Evolutionary conservation across 2,329 filamentous ascomycete genomes (phyloP).

Genomic region (Bipolaris zeicola): DNA sequence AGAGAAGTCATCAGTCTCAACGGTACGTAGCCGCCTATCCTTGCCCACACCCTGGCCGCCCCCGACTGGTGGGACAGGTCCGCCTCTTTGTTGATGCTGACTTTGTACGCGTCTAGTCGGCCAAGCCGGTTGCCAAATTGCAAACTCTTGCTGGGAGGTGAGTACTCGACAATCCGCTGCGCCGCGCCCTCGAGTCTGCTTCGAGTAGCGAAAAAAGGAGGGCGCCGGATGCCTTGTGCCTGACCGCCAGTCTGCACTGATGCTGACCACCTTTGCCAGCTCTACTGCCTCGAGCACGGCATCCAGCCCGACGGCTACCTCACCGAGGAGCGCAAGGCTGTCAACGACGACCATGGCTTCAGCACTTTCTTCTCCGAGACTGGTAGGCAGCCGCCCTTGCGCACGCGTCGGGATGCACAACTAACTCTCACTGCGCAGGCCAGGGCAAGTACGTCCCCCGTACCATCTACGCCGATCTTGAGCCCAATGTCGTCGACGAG

Average conservation of each 20-base stretch:
- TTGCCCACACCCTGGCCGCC: slow-evolving; percentile 51
- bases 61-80: slow-evolving; percentile 37
- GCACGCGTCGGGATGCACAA: slow-evolving; percentile 21
- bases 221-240: slow-evolving; percentile 37
- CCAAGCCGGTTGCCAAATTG: slow-evolving; percentile 99
- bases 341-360: slow-evolving; percentile 94
- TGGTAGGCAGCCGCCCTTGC: slow-evolving; percentile 62
- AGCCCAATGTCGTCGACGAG: slow-evolving; percentile 99
- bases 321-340: slow-evolving; percentile 94
- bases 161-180: slow-evolving; percentile 51
- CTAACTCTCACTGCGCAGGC: slow-evolving; percentile 61
- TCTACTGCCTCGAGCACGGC: slow-evolving; percentile 99
- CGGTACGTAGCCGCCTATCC: slow-evolving; percentile 66
- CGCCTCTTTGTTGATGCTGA: slow-evolving; percentile 56
- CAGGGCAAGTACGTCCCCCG: slow-evolving; percentile 99
- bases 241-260: slow-evolving; percentile 37
- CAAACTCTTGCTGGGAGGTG: slow-evolving; percentile 99
- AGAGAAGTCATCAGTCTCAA: slow-evolving; percentile 99
- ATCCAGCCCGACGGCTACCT: slow-evolving; percentile 99
- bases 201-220: slow-evolving; percentile 22
- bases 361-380: slow-evolving; percentile 99
- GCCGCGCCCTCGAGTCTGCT: slow-evolving; percentile 12
- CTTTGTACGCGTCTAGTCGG: slow-evolving; percentile 74
- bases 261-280: slow-evolving; percentile 61
- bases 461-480: slow-evolving; percentile 99